Evolutionary conservation across 768 basidiomycete genomes (phyloP), one percentile per base, ranked within the genome.

Genomic region (Scleroderma citrinum): DNA sequence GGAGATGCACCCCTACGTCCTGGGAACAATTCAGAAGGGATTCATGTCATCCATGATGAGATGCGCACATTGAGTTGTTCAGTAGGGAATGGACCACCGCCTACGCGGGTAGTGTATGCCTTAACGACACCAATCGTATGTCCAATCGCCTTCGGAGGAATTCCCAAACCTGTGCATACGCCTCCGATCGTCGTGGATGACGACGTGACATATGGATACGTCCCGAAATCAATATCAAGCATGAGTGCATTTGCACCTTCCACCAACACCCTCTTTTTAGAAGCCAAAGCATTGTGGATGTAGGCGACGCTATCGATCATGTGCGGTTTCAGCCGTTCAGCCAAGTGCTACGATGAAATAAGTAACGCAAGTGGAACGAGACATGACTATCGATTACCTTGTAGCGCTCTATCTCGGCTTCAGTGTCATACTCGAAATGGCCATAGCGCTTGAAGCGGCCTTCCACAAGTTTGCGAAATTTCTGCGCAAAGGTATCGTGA

Each of bases 231-330:
- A 56, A 99, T 74, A 64, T 99, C 96, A 50, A 99, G 85, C 96
- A 99, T 96, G 52, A 98, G 74, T 2, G 96, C 96, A 63, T 99
- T 98, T 47, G 96, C 96, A 23, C 96, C 96, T 66, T 99, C 96
- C 50, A 98, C 89, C 29, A 99, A 82, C 39, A 98, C 73, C 35
- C 71, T 78, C 71, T 95, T 97, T 44, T 82, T 80, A 12, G 78
- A 66, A 3, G 77, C 70, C 48, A 98, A 70, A 7, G 93, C 87
- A 46, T 80, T 66, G 69, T 98, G 92, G 43, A 98, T 71, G 69
- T 85, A 97, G 1, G 78, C 73, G 6, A 94, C 79, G 50, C 89
- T 88, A 72, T 99, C 93, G 52, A 90, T 73, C 47, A 99, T 91
- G 67, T 87, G 90, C 4, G 96, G 96, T 32, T 74, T 77, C 48